Evolutionary conservation across 2,329 filamentous ascomycete genomes (phyloP), one percentile per base, ranked within the genome.

Genomic region (Ceratocystis cacaofunesta): DNA sequence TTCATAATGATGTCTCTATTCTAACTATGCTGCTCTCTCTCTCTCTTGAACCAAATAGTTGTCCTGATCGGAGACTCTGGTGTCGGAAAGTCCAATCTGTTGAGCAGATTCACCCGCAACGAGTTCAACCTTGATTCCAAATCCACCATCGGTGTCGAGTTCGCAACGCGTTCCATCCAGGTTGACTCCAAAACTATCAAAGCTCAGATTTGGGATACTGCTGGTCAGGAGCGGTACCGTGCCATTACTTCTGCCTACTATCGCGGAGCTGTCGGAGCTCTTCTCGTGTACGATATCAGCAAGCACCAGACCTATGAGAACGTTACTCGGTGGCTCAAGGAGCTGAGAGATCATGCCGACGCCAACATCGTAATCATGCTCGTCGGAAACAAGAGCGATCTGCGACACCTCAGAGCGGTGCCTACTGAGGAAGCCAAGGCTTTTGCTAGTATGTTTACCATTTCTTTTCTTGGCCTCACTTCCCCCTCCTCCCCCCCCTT

Each of bases 81-180:
- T 73, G 94, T 99, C 79, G 94, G 94, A 82, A 99, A 99, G 84
- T 99, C 94, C 82, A 99, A 99, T 81, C 90, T 99, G 73, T 84
- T 99, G 80, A 96, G 92, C 80, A 89, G 95, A 79, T 99, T 99
- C 85, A 97, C 94, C 72, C 91, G 94, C 76, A 97, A 99, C 78
- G 94, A 99, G 80, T 99, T 99, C 88, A 97, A 97, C 80, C 85
- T 97, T 71, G 94, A 99, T 80, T 95, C 92, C 77, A 97, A 99
- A 85, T 97, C 94, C 69, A 99, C 94, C 72, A 99, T 99, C 79
- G 94, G 94, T 73, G 94, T 99, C 77, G 94, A 99, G 80, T 99
- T 99, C 76, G 94, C 95, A 72, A 99, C 94, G 72, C 87, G 94
- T 70, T 96, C 91, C 71, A 99, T 99, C 76, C 92, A 97, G 79